Percentiles rank a stretch among this genome's conserved stretches.
Evolutionary conservation across 2,329 filamentous ascomycete genomes (phyloP).

Genomic region (Paecilomyces sp.): DNA sequence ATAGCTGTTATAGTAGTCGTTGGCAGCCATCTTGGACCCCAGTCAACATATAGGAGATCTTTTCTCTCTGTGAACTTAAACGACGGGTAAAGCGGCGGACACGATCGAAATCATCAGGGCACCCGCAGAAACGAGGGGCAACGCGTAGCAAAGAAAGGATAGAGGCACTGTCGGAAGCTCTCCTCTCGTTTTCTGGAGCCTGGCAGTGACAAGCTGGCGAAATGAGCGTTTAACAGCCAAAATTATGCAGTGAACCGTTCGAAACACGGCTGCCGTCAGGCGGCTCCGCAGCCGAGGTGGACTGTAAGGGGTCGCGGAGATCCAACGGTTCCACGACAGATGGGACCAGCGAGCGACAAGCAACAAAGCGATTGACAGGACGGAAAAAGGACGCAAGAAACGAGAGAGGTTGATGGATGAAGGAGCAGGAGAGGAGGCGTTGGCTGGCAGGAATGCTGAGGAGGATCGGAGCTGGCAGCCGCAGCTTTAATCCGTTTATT

Average conservation of each 20-base stretch:
- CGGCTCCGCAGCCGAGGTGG: slow-evolving; percentile 1
- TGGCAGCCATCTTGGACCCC: slow-evolving; percentile 49
- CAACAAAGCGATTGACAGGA: neutral
- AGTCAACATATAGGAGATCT: neutral
- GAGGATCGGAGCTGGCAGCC: neutral
- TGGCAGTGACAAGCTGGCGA: neutral
- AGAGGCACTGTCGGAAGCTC: neutral
- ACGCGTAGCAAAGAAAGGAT: neutral
- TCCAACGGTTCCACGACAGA: slow-evolving; percentile 3
- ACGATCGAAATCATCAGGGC: neutral
- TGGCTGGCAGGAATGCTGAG: neutral
- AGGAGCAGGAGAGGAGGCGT: no score
- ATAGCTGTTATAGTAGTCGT: slow-evolving; percentile 57
- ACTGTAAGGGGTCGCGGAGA: slow-evolving; percentile 2
- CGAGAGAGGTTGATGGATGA: neutral
- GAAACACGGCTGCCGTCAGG: neutral
- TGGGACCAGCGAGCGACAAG: neutral
- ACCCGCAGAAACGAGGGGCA: neutral
- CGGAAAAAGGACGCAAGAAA: neutral
- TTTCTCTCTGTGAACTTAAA: neutral
- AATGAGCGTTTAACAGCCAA: neutral
- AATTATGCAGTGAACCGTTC: neutral
- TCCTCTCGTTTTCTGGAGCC: neutral
- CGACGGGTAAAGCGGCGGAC: neutral
- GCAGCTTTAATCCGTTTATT: neutral